These are phyloP conservation scores for Chenopodium album DNA, from an alignment of 148 eudicot species.

Conservation along the genomic window DNA sequence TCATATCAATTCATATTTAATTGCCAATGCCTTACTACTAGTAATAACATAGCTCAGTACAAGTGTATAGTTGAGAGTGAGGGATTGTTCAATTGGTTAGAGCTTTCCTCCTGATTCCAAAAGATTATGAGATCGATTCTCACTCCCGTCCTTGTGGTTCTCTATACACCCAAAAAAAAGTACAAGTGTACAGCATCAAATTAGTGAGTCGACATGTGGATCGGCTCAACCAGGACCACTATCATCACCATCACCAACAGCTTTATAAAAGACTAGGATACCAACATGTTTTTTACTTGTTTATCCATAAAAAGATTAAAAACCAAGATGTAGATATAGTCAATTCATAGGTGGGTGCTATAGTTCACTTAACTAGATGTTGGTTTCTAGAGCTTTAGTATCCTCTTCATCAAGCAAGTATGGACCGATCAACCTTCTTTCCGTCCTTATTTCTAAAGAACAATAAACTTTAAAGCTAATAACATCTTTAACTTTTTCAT, in stretches of 20 bases:
- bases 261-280: neutral
- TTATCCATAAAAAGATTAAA: neutral
- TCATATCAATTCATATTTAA: too few relatives aligned
- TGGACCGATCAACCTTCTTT: neutral
- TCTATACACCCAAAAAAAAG: too few relatives aligned
- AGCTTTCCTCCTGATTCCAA: too few relatives aligned
- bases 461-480: neutral
- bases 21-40: too few relatives aligned
- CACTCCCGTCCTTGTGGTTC: too few relatives aligned
- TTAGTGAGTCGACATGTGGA: neutral
- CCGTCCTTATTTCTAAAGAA: neutral
- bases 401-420: neutral
- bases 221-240: neutral
- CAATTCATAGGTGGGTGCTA: neutral
- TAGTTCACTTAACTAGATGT: neutral
- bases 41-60: too few relatives aligned
- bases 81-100: too few relatives aligned
- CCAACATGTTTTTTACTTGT: neutral
- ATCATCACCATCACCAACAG: neutral
- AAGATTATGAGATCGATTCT: too few relatives aligned
- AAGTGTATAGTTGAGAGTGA: too few relatives aligned
- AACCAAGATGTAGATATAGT: neutral
- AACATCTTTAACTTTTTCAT: neutral
- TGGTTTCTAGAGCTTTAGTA: too few relatives aligned
- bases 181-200: too few relatives aligned